These are phyloP conservation scores for Colletotrichum somersetense DNA, from an alignment of 2,329 filamentous ascomycete species.

Conservation along the genomic window DNA sequence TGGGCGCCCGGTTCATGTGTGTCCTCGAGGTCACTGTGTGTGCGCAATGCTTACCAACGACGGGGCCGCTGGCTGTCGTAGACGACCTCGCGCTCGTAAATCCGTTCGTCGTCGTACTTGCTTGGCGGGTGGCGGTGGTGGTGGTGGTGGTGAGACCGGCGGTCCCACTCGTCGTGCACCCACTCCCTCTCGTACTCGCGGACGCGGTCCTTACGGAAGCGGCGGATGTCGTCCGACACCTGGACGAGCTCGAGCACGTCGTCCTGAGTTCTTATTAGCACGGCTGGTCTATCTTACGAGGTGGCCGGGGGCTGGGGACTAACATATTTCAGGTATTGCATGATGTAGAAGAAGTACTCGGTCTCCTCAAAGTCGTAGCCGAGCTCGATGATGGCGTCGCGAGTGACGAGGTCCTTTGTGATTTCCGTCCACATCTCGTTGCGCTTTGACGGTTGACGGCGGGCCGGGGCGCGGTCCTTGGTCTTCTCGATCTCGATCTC, in stretches of 20 bases:
- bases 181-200: slow-evolving; percentile 72
- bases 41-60: slow-evolving; percentile 31
- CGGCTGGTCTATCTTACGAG: background rate
- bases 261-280: slow-evolving; percentile 70
- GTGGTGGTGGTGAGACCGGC: slow-evolving; percentile 52
- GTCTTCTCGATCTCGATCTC: slow-evolving; percentile 69
- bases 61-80: slow-evolving; percentile 62
- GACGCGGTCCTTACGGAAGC: slow-evolving; percentile 65
- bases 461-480: slow-evolving; percentile 62
- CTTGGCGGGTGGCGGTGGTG: slow-evolving; percentile 46
- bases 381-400: slow-evolving; percentile 86
- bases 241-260: slow-evolving; percentile 88
- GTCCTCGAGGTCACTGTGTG: slow-evolving; percentile 9
- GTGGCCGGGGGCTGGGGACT: slow-evolving; percentile 55
- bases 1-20: slow-evolving; percentile 7
- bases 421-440: slow-evolving; percentile 95
- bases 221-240: slow-evolving; percentile 84
- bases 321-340: slow-evolving; percentile 90
- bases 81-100: slow-evolving; percentile 76
- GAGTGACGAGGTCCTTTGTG: slow-evolving; percentile 89
- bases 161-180: slow-evolving; percentile 63
- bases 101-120: slow-evolving; percentile 70
- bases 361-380: slow-evolving; percentile 95
- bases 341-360: slow-evolving; percentile 89
- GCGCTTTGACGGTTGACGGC: slow-evolving; percentile 59